Evolutionary conservation across 768 basidiomycete species (phyloP).

Genomic region (Lactarius trivialis): DNA sequence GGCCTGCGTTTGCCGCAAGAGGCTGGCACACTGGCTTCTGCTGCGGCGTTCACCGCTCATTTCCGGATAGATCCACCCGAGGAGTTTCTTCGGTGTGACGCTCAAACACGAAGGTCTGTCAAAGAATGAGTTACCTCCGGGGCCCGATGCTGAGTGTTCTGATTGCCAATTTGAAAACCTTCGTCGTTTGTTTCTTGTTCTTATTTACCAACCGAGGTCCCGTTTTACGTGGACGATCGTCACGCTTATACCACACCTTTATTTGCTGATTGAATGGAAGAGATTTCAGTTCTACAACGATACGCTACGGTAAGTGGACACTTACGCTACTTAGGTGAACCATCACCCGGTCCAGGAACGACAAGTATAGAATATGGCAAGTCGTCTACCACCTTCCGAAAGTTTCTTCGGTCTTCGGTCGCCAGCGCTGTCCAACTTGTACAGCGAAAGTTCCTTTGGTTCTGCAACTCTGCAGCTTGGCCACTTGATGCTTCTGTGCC

Average conservation of each 20-base stretch:
- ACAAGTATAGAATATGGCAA: background rate
- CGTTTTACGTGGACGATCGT: background rate
- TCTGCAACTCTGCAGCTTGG: background rate
- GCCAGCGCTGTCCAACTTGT: background rate
- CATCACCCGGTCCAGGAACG: background rate
- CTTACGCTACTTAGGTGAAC: background rate
- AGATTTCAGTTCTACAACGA: background rate
- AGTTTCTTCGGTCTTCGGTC: background rate
- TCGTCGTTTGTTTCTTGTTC: background rate
- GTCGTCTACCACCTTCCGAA: background rate
- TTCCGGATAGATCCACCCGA: slow-evolving; percentile 43
- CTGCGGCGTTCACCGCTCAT: slow-evolving; percentile 43
- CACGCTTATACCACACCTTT: background rate
- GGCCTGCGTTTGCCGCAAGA: slow-evolving; percentile 40
- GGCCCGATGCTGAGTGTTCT: background rate
- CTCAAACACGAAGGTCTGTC: background rate
- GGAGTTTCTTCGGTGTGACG: background rate
- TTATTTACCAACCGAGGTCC: background rate
- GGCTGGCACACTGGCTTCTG: slow-evolving; percentile 50
- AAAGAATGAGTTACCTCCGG: background rate
- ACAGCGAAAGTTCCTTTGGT: background rate
- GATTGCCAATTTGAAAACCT: background rate
- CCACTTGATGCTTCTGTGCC: background rate
- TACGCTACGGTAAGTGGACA: background rate
- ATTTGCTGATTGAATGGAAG: background rate